phyloP scores from a whole-genome alignment of 2,329 filamentous ascomycete species.

The Sporothrix sp. region DNA sequence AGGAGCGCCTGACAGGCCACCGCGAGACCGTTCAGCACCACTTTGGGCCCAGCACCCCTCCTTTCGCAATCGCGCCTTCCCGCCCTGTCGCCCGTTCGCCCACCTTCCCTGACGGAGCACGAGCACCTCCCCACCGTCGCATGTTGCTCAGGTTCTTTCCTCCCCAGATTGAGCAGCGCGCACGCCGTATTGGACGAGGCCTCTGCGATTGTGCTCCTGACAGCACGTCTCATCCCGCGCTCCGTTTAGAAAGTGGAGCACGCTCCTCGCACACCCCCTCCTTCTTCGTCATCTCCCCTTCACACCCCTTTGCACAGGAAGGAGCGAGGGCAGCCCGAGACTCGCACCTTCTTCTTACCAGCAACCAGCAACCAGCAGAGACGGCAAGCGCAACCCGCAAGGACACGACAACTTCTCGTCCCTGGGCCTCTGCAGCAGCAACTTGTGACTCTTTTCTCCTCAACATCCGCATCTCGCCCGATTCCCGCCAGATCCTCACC shows the following conservation, averaged over 20 bases:
- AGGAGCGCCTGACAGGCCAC: neutral
- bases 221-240: neutral
- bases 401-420: slow-evolving; percentile 4
- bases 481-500: no score
- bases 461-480: neutral
- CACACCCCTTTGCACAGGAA: neutral
- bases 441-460: slow-evolving; percentile 2
- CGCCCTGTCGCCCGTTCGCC: slow-evolving; percentile 6
- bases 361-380: neutral
- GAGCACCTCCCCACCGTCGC: neutral
- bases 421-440: slow-evolving; percentile 1
- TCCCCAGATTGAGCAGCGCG: neutral
- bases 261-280: slow-evolving; percentile 3
- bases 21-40: no score
- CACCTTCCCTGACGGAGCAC: neutral
- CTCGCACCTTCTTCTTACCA: neutral
- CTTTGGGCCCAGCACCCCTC: no score
- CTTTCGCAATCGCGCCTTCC: neutral
- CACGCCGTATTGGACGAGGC: neutral
- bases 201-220: neutral
- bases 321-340: neutral
- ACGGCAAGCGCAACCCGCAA: no score
- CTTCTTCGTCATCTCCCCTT: neutral
- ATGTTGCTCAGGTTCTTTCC: slow-evolving; percentile 2
- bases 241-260: slow-evolving; percentile 4